Conservation (phyloP, 2,329 filamentous ascomycete species). For the Colletotrichum liriopes region DNA sequence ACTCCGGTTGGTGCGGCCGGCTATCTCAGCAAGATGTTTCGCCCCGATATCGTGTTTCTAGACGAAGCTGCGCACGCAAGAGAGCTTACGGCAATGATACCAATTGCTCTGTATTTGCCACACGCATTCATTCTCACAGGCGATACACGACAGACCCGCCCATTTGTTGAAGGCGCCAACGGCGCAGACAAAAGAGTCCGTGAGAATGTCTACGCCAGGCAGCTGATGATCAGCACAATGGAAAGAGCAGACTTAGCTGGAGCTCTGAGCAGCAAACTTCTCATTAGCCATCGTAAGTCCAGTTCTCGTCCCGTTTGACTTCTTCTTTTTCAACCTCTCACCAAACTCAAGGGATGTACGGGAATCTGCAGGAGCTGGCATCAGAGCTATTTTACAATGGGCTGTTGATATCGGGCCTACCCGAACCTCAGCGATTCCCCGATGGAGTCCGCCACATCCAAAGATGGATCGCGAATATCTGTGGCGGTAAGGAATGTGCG, state of each 20-base stretch:
- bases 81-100: slow-evolving; percentile 62
- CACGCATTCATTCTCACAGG: slow-evolving; percentile 63
- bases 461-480: slow-evolving; percentile 50
- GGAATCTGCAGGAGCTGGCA: slow-evolving; percentile 57
- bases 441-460: slow-evolving; percentile 49
- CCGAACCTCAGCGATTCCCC: slow-evolving; percentile 48
- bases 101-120: slow-evolving; percentile 60
- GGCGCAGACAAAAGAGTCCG: background rate
- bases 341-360: slow-evolving; percentile 46
- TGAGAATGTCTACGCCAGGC: slow-evolving; percentile 33
- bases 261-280: slow-evolving; percentile 52
- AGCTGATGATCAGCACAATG: slow-evolving; percentile 54
- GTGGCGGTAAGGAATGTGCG: slow-evolving; percentile 37
- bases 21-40: slow-evolving; percentile 68
- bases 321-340: background rate
- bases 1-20: slow-evolving; percentile 59
- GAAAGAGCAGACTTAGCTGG: slow-evolving; percentile 53
- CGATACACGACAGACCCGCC: slow-evolving; percentile 61
- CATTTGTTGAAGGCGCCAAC: slow-evolving; percentile 54
- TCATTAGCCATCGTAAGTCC: slow-evolving; percentile 54
- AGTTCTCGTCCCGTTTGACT: too few species aligned
- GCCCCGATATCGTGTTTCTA: slow-evolving; percentile 88
- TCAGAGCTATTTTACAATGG: slow-evolving; percentile 60
- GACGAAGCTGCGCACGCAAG: slow-evolving; percentile 74
- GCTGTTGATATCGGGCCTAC: slow-evolving; percentile 54